Evolutionary conservation across 805 yeast genomes (phyloP).

Genomic region (Ogataea saltuana): DNA sequence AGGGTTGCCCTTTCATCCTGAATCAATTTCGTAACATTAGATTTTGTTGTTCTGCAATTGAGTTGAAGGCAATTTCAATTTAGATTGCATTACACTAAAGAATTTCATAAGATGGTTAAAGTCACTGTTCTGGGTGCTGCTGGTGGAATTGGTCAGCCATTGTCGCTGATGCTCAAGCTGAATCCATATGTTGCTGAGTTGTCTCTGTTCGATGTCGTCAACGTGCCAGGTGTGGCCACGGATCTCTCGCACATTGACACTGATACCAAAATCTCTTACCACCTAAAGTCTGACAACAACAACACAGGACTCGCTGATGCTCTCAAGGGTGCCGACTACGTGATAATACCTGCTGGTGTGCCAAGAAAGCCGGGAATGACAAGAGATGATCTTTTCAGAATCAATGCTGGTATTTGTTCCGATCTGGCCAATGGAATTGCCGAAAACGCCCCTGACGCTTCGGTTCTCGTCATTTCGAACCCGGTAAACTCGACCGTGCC

Average conservation of each 20-base stretch:
- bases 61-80: too few relatives aligned
- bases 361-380: slow-evolving; percentile 70
- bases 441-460: slow-evolving; percentile 49
- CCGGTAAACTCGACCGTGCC: slow-evolving; percentile 66
- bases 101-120: slow-evolving; percentile 21
- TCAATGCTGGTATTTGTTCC: slow-evolving; percentile 56
- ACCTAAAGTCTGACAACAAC: slow-evolving; percentile 40
- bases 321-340: slow-evolving; percentile 47
- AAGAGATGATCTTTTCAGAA: slow-evolving; percentile 60
- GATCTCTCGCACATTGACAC: slow-evolving; percentile 79
- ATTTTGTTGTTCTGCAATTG: too few relatives aligned
- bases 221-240: slow-evolving; percentile 84
- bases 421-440: slow-evolving; percentile 54
- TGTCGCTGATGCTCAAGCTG: slow-evolving; percentile 76
- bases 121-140: slow-evolving; percentile 85
- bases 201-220: slow-evolving; percentile 82
- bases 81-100: too few relatives aligned
- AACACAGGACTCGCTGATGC: slow-evolving; percentile 39
- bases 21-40: neutral
- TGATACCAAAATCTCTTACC: slow-evolving; percentile 44
- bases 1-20: neutral
- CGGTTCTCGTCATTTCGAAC: slow-evolving; percentile 55
- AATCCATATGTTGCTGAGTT: slow-evolving; percentile 62
- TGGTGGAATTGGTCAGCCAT: slow-evolving; percentile 94
- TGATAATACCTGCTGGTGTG: slow-evolving; percentile 61